Conservation (phyloP, 768 basidiomycete species). For the Suillus paluster region DNA sequence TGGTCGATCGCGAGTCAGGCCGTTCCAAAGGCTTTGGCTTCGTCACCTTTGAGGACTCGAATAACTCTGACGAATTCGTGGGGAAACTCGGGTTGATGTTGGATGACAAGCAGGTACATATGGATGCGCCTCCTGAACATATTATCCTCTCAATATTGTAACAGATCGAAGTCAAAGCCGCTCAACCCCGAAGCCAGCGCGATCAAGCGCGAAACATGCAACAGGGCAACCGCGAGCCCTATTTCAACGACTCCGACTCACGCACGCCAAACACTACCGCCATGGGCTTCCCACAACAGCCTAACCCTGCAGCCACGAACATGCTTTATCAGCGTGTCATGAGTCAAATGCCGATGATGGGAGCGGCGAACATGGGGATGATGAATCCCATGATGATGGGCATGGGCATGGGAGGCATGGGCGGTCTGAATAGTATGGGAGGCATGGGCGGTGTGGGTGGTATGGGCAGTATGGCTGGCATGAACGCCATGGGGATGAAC, state of each 20-base stretch:
- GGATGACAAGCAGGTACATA: conserved; percentile 75
- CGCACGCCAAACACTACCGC: conserved; percentile 37
- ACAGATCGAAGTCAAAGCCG: conserved; percentile 84
- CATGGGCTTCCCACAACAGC: conserved; percentile 41
- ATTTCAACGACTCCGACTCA: conserved; percentile 41
- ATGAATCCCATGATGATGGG: conserved; percentile 52
- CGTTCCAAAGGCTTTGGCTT: conserved; percentile 87
- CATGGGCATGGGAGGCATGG: conserved; percentile 53
- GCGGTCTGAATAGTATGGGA: conserved; percentile 40
- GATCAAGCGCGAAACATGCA: conserved; percentile 50
- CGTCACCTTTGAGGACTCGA: conserved; percentile 75
- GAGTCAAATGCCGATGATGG: conserved; percentile 49
- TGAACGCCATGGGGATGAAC: conserved; percentile 38
- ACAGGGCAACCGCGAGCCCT: conserved; percentile 27
- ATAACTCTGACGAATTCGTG: conserved; percentile 66
- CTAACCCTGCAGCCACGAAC: conserved; percentile 36
- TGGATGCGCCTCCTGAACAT: not conserved
- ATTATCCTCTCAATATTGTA: not conserved
- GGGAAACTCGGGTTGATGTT: conserved; percentile 68
- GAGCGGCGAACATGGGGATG: conserved; percentile 54
- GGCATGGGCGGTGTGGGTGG: conserved; percentile 23
- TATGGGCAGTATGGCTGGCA: conserved; percentile 28
- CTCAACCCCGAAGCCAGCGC: conserved; percentile 71
- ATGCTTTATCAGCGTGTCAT: conserved; percentile 42
- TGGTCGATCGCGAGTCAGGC: conserved; percentile 79